These are phyloP conservation scores for Kuraishia molischiana DNA, from an alignment of 805 yeast species.

Conservation along the genomic window DNA sequence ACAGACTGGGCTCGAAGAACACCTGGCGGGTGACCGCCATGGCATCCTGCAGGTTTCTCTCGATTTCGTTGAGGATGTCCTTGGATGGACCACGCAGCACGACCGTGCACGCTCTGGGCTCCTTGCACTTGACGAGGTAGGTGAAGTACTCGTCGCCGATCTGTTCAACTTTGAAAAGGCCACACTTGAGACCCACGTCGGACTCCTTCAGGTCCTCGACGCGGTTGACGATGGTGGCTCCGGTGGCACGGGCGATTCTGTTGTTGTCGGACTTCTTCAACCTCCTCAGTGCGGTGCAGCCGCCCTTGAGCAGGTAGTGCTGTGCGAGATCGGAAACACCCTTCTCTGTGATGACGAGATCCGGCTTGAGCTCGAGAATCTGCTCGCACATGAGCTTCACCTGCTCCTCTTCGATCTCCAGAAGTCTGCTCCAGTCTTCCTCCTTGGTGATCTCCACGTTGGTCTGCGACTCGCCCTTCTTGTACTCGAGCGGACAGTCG, in stretches of 20 bases:
- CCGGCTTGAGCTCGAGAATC: slow-evolving; percentile 79
- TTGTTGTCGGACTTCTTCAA: slow-evolving; percentile 93
- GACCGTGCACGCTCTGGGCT: slow-evolving; percentile 91
- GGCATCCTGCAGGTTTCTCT: slow-evolving; percentile 95
- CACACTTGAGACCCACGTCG: slow-evolving; percentile 86
- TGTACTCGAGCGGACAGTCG: slow-evolving; percentile 96
- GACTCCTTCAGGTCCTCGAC: slow-evolving; percentile 88
- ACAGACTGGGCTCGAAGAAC: slow-evolving; percentile 83
- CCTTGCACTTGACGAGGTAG: slow-evolving; percentile 65
- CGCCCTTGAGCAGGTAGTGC: slow-evolving; percentile 89
- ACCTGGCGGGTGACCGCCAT: slow-evolving; percentile 97
- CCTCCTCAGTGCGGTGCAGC: slow-evolving; percentile 87
- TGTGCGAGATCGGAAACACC: slow-evolving; percentile 98
- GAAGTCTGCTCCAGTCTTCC: slow-evolving; percentile 90
- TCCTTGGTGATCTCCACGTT: slow-evolving; percentile 95
- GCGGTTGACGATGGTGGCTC: slow-evolving; percentile 94
- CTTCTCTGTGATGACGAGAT: slow-evolving; percentile 92
- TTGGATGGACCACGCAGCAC: slow-evolving; percentile 93
- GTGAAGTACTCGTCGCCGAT: slow-evolving; percentile 98
- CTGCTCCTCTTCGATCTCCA: slow-evolving; percentile 97
- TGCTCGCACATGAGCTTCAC: slow-evolving; percentile 80
- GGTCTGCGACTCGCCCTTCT: slow-evolving; percentile 98
- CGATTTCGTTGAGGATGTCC: slow-evolving; percentile 92
- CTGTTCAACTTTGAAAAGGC: slow-evolving; percentile 83
- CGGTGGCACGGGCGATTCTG: slow-evolving; percentile 94